A percentile compares a stretch with the other conserved stretches of the same genome.
Evolutionary conservation across 2,329 filamentous ascomycete species (phyloP).

Genomic region (Cadophora gregata): DNA sequence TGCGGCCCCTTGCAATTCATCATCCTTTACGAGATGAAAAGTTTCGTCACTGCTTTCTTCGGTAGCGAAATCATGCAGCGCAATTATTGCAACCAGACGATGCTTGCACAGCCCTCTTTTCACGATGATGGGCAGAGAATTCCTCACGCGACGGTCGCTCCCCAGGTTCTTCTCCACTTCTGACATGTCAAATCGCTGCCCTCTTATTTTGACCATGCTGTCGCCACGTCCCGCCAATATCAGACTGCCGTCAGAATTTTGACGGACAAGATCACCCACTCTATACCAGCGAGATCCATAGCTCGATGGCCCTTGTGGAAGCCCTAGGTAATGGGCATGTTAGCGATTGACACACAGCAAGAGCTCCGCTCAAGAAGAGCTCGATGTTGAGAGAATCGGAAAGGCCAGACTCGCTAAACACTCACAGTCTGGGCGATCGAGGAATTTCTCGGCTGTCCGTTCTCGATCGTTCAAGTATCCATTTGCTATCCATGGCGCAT

Average conservation of each 20-base stretch:
- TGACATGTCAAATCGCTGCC: conserved; percentile 66
- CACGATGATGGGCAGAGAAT: conserved; percentile 8
- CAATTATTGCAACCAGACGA: conserved; percentile 13
- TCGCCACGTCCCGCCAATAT: conserved; percentile 67
- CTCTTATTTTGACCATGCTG: conserved; percentile 69
- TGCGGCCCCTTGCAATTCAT: background rate
- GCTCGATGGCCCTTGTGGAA: conserved; percentile 47
- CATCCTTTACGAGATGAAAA: background rate
- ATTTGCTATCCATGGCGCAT: conserved; percentile 61
- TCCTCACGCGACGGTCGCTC: background rate
- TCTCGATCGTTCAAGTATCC: conserved; percentile 63
- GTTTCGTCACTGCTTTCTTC: background rate
- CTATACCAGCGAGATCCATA: conserved; percentile 54
- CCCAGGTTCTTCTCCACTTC: conserved; percentile 48
- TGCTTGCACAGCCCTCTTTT: conserved; percentile 22
- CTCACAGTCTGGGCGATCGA: conserved; percentile 57
- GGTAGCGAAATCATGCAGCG: conserved; percentile 7
- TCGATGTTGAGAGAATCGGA: background rate
- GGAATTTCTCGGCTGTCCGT: conserved; percentile 63
- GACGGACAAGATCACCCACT: conserved; percentile 64
- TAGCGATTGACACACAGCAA: background rate
- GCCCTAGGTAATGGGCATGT: background rate
- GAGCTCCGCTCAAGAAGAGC: background rate
- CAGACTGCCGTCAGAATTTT: conserved; percentile 56
- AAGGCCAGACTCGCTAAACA: background rate